Evolutionary conservation across 108 stramenopile genomes (phyloP).

Genomic region (Parmales sp.): DNA sequence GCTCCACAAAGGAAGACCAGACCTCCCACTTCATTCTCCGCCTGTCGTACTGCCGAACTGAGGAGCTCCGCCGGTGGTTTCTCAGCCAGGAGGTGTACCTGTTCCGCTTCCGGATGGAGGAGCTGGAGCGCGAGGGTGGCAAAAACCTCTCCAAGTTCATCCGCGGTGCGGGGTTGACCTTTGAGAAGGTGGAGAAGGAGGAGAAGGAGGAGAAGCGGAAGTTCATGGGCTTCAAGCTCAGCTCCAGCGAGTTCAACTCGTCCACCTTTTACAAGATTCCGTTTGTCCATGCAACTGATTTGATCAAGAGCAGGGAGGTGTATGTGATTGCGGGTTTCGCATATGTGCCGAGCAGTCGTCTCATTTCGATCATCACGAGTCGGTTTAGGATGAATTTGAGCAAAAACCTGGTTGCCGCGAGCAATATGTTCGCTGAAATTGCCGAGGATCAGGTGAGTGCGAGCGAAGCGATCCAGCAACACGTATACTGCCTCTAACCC

Average conservation of each 20-base stretch:
- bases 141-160: constrained; percentile 47
- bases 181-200: constrained; percentile 40
- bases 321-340: constrained; percentile 70
- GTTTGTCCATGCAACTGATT: constrained; percentile 77
- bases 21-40: constrained; percentile 92
- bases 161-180: constrained; percentile 39
- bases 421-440: constrained; percentile 26
- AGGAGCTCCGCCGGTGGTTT: constrained; percentile 81
- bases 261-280: constrained; percentile 75
- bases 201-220: constrained; percentile 38
- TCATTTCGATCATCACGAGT: constrained; percentile 44
- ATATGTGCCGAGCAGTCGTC: constrained; percentile 61
- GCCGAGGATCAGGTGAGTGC: too few relatives aligned
- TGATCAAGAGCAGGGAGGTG: constrained; percentile 66
- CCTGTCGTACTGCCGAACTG: constrained; percentile 81
- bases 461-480: too few relatives aligned
- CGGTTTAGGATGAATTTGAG: constrained; percentile 27
- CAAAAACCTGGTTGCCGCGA: constrained; percentile 31
- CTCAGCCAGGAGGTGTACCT: constrained; percentile 54
- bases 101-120: constrained; percentile 74
- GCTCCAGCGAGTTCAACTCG: constrained; percentile 29
- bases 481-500: too few relatives aligned
- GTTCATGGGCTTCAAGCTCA: constrained; percentile 16
- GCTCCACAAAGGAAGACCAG: constrained; percentile 42
- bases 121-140: constrained; percentile 17